Evolutionary conservation across 2,329 filamentous ascomycete species (phyloP).

Genomic region (Fusarium pseudoanthophilum): DNA sequence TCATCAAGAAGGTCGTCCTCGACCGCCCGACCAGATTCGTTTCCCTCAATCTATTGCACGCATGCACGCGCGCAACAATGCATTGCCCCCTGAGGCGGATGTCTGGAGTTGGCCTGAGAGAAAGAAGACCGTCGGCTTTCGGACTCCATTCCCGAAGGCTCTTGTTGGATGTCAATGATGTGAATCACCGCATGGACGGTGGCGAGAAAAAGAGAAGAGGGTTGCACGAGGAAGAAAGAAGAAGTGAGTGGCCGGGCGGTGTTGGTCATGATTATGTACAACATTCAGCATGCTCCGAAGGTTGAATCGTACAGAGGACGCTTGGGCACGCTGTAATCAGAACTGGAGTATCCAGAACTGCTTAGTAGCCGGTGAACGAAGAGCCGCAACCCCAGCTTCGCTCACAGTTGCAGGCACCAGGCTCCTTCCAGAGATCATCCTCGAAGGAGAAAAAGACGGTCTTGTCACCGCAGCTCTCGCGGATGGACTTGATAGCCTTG

Average conservation of each 20-base stretch:
- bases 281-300: slow-evolving; percentile 41
- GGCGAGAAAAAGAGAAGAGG: slow-evolving; percentile 18
- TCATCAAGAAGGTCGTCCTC: slow-evolving; percentile 31
- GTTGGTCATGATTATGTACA: slow-evolving; percentile 45
- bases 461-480: slow-evolving; percentile 71
- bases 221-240: slow-evolving; percentile 23
- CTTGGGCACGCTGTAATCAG: slow-evolving; percentile 37
- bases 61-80: neutral
- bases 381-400: slow-evolving; percentile 75
- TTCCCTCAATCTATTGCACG: neutral
- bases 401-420: slow-evolving; percentile 78
- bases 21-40: slow-evolving; percentile 22
- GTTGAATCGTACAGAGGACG: slow-evolving; percentile 29
- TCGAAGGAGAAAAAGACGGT: slow-evolving; percentile 84
- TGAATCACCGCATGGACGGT: slow-evolving; percentile 8
- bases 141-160: slow-evolving; percentile 22
- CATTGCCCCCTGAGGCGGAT: slow-evolving; percentile 15
- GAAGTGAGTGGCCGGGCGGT: slow-evolving; percentile 39
- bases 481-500: slow-evolving; percentile 77
- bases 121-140: slow-evolving; percentile 27
- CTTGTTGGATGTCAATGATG: slow-evolving; percentile 17
- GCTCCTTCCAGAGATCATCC: slow-evolving; percentile 84
- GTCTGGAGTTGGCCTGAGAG: slow-evolving; percentile 12
- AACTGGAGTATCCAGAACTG: slow-evolving; percentile 10
- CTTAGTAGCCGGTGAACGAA: slow-evolving; percentile 40